A percentile compares a stretch with the other conserved stretches of the same genome.
phyloP scores from a whole-genome alignment of 2,329 filamentous ascomycete genomes.

The Ophiostoma ips region DNA sequence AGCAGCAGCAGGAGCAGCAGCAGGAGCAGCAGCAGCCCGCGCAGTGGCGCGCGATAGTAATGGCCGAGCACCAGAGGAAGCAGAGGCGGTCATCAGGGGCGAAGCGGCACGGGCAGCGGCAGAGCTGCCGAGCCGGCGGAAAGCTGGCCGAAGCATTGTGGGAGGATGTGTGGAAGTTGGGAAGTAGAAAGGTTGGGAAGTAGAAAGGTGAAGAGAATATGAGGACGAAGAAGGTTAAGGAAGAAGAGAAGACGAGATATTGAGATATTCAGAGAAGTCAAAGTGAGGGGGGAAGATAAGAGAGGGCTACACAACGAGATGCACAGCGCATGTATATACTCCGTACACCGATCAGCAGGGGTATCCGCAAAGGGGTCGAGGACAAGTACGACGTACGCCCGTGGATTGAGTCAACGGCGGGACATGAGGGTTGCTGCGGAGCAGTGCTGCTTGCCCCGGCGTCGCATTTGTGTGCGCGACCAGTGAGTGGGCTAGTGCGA shows the following conservation, averaged over 20 bases:
- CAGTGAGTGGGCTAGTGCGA: not conserved
- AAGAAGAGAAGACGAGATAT: too few species aligned
- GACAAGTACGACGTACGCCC: not conserved
- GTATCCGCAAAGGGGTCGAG: not conserved
- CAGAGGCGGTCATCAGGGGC: not conserved
- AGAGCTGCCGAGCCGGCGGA: slow-evolving; percentile 25
- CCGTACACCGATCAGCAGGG: not conserved
- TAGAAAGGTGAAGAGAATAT: not conserved
- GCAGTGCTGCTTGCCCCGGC: slow-evolving; percentile 2
- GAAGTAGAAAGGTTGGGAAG: slow-evolving; percentile 5
- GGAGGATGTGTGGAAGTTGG: not conserved
- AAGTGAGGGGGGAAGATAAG: too few species aligned
- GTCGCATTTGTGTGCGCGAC: not conserved
- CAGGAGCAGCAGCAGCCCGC: too few species aligned
- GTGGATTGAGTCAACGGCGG: slow-evolving; percentile 1
- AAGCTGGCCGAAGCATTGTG: slow-evolving; percentile 32
- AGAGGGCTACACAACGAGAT: too few species aligned
- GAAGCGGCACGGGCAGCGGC: slow-evolving; percentile 14
- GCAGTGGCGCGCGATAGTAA: slow-evolving; percentile 6
- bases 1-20: too few species aligned
- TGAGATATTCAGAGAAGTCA: too few species aligned
- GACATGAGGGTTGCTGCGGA: not conserved
- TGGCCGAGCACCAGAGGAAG: slow-evolving; percentile 7
- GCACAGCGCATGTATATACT: too few species aligned
- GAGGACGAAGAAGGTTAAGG: too few species aligned